Base-by-base conservation (phyloP, 2,329 filamentous ascomycete species). In the Sporothrix humicola region DNA sequence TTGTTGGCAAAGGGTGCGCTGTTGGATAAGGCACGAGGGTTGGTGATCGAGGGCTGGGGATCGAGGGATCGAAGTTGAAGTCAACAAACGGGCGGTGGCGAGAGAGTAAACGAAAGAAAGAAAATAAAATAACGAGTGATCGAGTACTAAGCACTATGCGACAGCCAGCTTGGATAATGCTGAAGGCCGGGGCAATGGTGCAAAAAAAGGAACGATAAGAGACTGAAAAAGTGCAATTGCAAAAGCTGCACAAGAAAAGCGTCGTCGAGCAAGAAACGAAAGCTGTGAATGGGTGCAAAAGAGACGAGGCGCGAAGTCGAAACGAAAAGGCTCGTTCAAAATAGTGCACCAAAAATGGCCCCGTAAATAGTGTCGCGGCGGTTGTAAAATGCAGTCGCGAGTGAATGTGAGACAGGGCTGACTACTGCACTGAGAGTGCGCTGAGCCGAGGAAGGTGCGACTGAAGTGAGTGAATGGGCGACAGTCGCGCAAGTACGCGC, bases 351-450 rank as follows among this genome's bases (percentile, higher is more conserved):
- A 20, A 68, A 71, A 48, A 44, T 13, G 20, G 37, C 42, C 13
- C 42, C 2, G 31, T 20, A 65, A 65, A 52, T 17, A 13, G 26
- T 54, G 54, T 63, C 12, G 37, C 54, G 20, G 71, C 31, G 15
- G 56, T 59, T 59, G 59, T 71, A 58, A 73, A 66, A 31, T 10
- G 69, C n/a, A 26, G 66, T 73, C 56, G 58, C 23, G 42, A 71
- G 31, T 23, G n/a, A 31, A n/a, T 15, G 31, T 31, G 44, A 50
- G 44, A 31, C 58, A 42, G 46, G 48, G 31, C 46, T 23, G 70
- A 56, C 61, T 54, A 37, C 54, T 46, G 37, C 58, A 37, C 65
- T 63, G 59, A 42, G 42, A 44, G 48, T 56, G 59, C 50, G 20
- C 50, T 44, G 59, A 20, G 26, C 61, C 61, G 58, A 63, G 12